Evolutionary conservation across 805 yeast genomes (phyloP), one percentile per base, ranked within the genome.

Genomic region (Sugiyamaella valdiviana): DNA sequence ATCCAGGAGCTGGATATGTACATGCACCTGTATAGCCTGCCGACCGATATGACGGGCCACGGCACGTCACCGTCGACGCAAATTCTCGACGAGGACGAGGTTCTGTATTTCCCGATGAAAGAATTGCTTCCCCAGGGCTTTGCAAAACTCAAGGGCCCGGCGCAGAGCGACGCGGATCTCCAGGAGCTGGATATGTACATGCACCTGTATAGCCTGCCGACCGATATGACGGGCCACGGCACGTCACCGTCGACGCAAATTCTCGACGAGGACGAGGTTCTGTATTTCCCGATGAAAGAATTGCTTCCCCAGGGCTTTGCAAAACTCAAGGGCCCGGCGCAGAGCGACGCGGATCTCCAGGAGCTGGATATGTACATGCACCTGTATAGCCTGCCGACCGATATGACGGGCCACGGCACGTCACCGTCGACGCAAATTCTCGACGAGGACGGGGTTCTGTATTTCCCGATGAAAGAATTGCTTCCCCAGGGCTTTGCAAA

Each of bases 401-500:
- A 24, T n/a, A n/a, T n/a, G 2, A 10, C 36, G 5, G 19, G 17
- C 14, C 36, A 26, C 32, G 50, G 50, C n/a, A 46, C 50, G 7
- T 15, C 45, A 14, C 2, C 41, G 50, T 26, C 4, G 32, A 16
- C 38, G 24, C 5, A 35, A 9, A 16, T 44, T 36, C 23, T 19
- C 21, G 16, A 32, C n/a, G 29, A 40, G 12, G 40, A 42, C 12
- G 49, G 46, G n/a, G 40, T 50, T 4, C 41, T 37, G 24, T 51
- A 53, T 39, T 53, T 55, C n/a, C n/a, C n/a, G n/a, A n/a, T n/a
- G n/a, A n/a, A n/a, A n/a, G n/a, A n/a, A n/a, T n/a, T n/a, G n/a
- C n/a, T n/a, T n/a, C n/a, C n/a, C n/a, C n/a, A n/a, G n/a, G n/a
- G n/a, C n/a, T n/a, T n/a, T n/a, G n/a, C n/a, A n/a, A n/a, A n/a